Base-by-base conservation (phyloP, 495 filamentous ascomycete genomes). In the Aspergillus nidulans region DNA sequence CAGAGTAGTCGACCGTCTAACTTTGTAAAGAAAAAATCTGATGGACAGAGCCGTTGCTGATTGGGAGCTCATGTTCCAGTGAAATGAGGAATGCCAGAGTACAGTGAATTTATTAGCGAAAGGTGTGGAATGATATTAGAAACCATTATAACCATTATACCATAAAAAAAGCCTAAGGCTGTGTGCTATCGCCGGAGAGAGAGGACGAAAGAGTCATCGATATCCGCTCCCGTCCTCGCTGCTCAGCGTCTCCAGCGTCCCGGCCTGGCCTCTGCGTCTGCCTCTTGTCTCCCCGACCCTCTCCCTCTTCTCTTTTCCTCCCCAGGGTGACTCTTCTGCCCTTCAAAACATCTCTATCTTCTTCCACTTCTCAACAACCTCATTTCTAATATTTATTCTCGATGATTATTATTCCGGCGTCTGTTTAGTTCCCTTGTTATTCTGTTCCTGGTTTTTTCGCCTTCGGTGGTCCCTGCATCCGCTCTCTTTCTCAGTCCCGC, bases 391-490 rank as follows among this genome's bases (percentile, higher is more conserved):
- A 4, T 19, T 2, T 6, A 18, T 10, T 42, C 36, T 36, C 16
- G 32, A 52, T 49, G 20, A 26, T 49, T 53, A 39, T 38, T 49
- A 25, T 53, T 56, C 36, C 18, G 36, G 36, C 36, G 38, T 49
- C 44, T 36, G 28, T 51, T 13, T 52, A 58, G 34, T 36, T 41
- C 25, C 43, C 34, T 40, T 53, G 30, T 12, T 34, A 2, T 23
- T 48, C 50, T 41, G 59, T 42, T 42, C 15, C 26, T 43, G 42
- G 24, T 47, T 49, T 56, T 50, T 46, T 39, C 34, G 26, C 50
- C 46, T 44, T 54, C 40, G 41, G 50, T 63, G 57, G 61, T 60
- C 57, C 61, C 61, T 59, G 61, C 61, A 41, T 56, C 56, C 60
- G 56, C 53, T 58, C 52, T 50, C 21, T 49, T 55, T 41, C 25